phyloP scores from a whole-genome alignment of 2,329 filamentous ascomycete genomes.

The Taxawa tesnikishii region DNA sequence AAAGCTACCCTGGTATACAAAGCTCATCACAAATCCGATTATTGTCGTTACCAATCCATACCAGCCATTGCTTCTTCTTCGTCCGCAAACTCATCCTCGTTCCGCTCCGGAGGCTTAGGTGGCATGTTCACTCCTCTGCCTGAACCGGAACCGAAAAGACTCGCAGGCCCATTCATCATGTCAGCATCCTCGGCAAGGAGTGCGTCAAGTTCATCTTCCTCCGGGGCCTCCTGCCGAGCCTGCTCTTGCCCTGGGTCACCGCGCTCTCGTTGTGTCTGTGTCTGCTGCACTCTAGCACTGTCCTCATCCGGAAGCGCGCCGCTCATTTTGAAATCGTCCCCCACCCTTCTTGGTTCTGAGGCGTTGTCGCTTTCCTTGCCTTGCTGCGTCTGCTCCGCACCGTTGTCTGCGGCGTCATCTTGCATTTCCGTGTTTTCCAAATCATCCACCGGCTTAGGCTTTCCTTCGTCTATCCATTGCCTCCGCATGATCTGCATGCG shows the following conservation, averaged over 20 bases:
- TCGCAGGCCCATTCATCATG: constrained; percentile 8
- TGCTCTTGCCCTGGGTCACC: background rate
- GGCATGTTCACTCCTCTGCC: background rate
- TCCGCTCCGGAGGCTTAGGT: background rate
- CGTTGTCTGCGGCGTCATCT: background rate
- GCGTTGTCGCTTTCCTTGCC: too few species aligned
- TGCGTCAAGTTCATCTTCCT: constrained; percentile 42
- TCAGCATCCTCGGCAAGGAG: constrained; percentile 33
- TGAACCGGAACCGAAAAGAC: constrained; percentile 5
- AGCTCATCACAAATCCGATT: too few species aligned
- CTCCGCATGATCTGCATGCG: constrained; percentile 60
- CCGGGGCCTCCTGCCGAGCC: constrained; percentile 22
- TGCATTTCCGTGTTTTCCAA: constrained; percentile 10
- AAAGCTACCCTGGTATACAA: too few species aligned
- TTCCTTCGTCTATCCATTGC: constrained; percentile 73
- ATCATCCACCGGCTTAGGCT: constrained; percentile 31
- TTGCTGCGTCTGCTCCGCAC: background rate
- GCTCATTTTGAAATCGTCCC: too few species aligned
- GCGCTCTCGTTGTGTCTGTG: background rate
- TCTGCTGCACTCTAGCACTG: background rate
- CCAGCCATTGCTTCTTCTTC: constrained; percentile 55
- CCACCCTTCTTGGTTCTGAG: too few species aligned
- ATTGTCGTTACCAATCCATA: constrained; percentile 16
- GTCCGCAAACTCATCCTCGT: constrained; percentile 39
- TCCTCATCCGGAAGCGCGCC: too few species aligned